phyloP scores from a whole-genome alignment of 2,329 filamentous ascomycete genomes.

The Neonectria punicea region DNA sequence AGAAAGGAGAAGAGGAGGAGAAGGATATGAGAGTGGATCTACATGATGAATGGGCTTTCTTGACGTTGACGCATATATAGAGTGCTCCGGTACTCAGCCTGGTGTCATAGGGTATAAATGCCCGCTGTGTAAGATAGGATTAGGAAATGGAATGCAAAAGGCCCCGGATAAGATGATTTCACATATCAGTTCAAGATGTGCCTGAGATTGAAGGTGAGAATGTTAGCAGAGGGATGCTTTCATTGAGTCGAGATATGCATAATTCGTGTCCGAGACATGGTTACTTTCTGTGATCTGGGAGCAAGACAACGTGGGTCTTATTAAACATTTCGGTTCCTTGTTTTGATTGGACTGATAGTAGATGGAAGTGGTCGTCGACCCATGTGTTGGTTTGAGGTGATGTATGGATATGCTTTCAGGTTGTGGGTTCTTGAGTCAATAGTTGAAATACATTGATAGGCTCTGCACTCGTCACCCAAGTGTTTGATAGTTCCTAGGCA shows the following conservation, averaged over 20 bases:
- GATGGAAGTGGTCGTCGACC: neutral
- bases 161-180: slow-evolving; percentile 9
- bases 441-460: no score
- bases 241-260: neutral
- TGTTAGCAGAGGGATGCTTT: no score
- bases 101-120: slow-evolving; percentile 15
- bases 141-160: slow-evolving; percentile 25
- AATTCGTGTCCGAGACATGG: neutral
- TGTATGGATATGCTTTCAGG: no score
- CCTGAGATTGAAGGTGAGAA: no score
- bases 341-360: neutral
- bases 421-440: no score
- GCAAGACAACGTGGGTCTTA: slow-evolving; percentile 1
- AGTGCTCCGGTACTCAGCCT: slow-evolving; percentile 9
- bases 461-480: no score
- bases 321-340: neutral
- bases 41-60: slow-evolving; percentile 29
- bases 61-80: slow-evolving; percentile 21
- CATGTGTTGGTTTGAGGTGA: no score
- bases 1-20: slow-evolving; percentile 12
- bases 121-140: slow-evolving; percentile 24
- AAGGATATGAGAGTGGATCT: slow-evolving; percentile 20
- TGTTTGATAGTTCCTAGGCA: no score
- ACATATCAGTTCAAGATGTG: neutral
- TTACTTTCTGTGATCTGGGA: slow-evolving; percentile 6